These are phyloP conservation scores for Catharanthus roseus DNA, from an alignment of 257 asterid species.

Conservation along the genomic window DNA sequence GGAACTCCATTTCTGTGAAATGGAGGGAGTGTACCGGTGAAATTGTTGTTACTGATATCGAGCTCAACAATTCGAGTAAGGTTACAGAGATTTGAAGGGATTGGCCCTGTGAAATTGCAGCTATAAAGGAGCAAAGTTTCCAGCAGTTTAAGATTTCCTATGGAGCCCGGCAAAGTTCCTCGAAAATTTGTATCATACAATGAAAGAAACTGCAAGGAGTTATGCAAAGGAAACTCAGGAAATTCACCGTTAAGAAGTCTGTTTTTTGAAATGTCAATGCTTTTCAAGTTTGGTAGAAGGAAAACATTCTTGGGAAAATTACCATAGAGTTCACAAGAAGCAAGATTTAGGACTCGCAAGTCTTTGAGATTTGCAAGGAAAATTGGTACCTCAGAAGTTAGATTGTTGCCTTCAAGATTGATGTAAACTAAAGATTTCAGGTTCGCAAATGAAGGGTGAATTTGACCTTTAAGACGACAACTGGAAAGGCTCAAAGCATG, in stretches of 20 bases:
- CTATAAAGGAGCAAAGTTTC: conserved; percentile 26
- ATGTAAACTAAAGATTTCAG: conserved; percentile 35
- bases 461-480: conserved; percentile 38
- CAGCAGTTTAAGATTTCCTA: conserved; percentile 31
- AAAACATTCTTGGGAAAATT: conserved; percentile 34
- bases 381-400: conserved; percentile 26
- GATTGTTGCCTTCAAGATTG: conserved; percentile 35
- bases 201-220: conserved; percentile 22
- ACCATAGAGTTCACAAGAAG: conserved; percentile 36
- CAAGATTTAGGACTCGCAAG: conserved; percentile 35
- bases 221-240: conserved; percentile 12
- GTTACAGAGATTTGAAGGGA: conserved; percentile 33
- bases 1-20: conserved; percentile 35
- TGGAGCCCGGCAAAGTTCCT: conserved; percentile 37
- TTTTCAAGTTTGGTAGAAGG: conserved; percentile 26
- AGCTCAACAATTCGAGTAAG: conserved; percentile 29
- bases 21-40: conserved; percentile 37
- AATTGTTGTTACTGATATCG: conserved; percentile 32
- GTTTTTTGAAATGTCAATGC: conserved; percentile 34
- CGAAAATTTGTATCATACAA: conserved; percentile 36
- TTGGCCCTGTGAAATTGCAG: conserved; percentile 41
- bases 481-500: conserved; percentile 37
- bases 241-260: conserved; percentile 16
- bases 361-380: conserved; percentile 27
- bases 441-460: conserved; percentile 30